phyloP scores from a whole-genome alignment of 768 basidiomycete species.

The Sporobolomyces roseus region DNA sequence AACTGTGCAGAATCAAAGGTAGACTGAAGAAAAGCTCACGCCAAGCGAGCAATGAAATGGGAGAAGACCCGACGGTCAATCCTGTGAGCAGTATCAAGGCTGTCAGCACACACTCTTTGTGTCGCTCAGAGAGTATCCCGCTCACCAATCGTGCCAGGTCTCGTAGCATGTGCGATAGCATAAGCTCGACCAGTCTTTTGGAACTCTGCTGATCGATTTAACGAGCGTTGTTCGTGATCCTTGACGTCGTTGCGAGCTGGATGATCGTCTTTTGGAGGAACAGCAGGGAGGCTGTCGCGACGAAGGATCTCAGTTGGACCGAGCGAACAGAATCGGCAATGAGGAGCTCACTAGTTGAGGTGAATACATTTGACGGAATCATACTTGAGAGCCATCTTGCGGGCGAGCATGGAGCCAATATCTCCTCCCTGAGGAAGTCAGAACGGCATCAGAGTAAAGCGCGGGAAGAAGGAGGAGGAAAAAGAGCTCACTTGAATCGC shows the following conservation, averaged over 20 bases:
- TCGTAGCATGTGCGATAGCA: constrained; percentile 22
- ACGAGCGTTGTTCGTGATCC: not conserved
- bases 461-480: not conserved
- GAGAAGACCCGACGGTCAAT: constrained; percentile 30
- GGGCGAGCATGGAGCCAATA: constrained; percentile 29
- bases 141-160: constrained; percentile 25
- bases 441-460: too few species aligned
- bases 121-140: too few species aligned
- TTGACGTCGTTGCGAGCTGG: not conserved
- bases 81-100: constrained; percentile 8
- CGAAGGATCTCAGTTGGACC: not conserved
- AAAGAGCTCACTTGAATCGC: constrained; percentile 21
- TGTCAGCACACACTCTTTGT: too few species aligned
- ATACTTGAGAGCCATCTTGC: constrained; percentile 20
- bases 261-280: constrained; percentile 5
- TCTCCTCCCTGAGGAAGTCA: constrained; percentile 38
- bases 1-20: too few species aligned
- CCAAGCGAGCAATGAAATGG: constrained; percentile 42
- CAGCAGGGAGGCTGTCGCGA: constrained; percentile 7
- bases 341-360: constrained; percentile 32
- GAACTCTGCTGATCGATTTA: constrained; percentile 22
- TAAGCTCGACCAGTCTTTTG: constrained; percentile 35
- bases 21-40: not conserved
- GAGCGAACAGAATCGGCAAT: not conserved
- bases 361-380: constrained; percentile 23